Evolutionary conservation across 768 basidiomycete genomes (phyloP).

Genomic region (Mycena capillaripes): DNA sequence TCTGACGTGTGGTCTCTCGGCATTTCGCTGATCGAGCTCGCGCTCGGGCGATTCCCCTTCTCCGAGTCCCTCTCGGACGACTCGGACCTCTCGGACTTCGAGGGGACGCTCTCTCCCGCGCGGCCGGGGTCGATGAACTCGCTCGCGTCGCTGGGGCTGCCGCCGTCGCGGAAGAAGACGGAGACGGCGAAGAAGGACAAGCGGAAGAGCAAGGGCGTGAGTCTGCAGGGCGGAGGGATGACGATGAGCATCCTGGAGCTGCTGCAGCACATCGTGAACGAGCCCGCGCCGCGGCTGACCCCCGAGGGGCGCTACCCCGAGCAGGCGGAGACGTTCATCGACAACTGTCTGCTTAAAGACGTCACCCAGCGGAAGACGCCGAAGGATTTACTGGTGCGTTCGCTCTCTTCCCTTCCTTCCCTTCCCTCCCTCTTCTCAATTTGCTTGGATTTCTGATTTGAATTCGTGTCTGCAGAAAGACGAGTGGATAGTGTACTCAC

Average conservation of each 20-base stretch:
- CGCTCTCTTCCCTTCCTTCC: too few species aligned
- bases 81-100: slow-evolving; percentile 84
- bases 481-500: slow-evolving; percentile 33
- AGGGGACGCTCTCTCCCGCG: slow-evolving; percentile 83
- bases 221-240: slow-evolving; percentile 93
- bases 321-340: slow-evolving; percentile 88
- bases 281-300: slow-evolving; percentile 91
- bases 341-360: slow-evolving; percentile 93
- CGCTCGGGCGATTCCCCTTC: slow-evolving; percentile 97
- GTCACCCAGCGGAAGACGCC: slow-evolving; percentile 87
- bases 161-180: neutral
- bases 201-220: slow-evolving; percentile 91
- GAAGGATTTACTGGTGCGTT: slow-evolving; percentile 85
- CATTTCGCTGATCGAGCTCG: slow-evolving; percentile 96
- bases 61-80: slow-evolving; percentile 85
- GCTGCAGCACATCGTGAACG: slow-evolving; percentile 98
- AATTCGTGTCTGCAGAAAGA: slow-evolving; percentile 14
- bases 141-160: slow-evolving; percentile 50
- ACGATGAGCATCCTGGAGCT: slow-evolving; percentile 99
- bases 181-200: neutral
- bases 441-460: too few species aligned
- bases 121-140: slow-evolving; percentile 68
- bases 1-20: slow-evolving; percentile 99
- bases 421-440: too few species aligned
- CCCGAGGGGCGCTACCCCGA: slow-evolving; percentile 79